phyloP scores from a whole-genome alignment of 768 basidiomycete species.

The Gautieria morchelliformis region DNA sequence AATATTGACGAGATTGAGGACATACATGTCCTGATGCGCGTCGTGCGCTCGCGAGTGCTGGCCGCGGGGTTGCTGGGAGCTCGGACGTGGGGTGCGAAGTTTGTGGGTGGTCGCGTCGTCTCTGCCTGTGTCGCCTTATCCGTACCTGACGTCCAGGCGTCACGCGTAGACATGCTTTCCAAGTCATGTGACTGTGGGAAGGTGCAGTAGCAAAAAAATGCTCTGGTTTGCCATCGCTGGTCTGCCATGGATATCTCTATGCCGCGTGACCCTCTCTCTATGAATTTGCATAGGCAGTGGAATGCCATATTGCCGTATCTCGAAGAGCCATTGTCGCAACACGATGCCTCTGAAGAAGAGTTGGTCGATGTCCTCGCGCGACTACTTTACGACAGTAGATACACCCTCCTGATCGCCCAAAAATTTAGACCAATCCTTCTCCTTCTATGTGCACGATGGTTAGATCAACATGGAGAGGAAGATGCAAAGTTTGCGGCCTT shows the following conservation, averaged over 20 bases:
- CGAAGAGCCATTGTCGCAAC: not conserved
- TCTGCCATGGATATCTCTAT: not conserved
- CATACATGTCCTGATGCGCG: too few relatives aligned
- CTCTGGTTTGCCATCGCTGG: not conserved
- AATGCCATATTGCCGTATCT: not conserved
- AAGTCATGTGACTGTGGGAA: too few relatives aligned
- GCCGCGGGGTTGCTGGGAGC: too few relatives aligned
- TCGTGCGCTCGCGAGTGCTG: too few relatives aligned
- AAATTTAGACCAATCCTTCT: constrained; percentile 68
- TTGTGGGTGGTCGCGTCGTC: too few relatives aligned
- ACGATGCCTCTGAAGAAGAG: constrained; percentile 24
- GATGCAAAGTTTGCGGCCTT: constrained; percentile 30
- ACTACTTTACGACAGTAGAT: constrained; percentile 48
- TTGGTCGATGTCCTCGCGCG: constrained; percentile 49
- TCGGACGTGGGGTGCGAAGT: too few relatives aligned
- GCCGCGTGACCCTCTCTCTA: not conserved
- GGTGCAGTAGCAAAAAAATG: not conserved
- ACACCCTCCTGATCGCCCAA: constrained; percentile 53
- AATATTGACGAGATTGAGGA: too few relatives aligned
- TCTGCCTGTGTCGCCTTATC: too few relatives aligned
- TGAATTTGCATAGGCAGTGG: constrained; percentile 4
- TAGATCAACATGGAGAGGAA: constrained; percentile 36
- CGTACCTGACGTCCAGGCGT: too few relatives aligned
- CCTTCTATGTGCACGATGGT: constrained; percentile 77
- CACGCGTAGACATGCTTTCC: too few relatives aligned